These are phyloP conservation scores for Meira nashicola DNA, from an alignment of 1,284 basidiomycete genomes.

Conservation along the genomic window DNA sequence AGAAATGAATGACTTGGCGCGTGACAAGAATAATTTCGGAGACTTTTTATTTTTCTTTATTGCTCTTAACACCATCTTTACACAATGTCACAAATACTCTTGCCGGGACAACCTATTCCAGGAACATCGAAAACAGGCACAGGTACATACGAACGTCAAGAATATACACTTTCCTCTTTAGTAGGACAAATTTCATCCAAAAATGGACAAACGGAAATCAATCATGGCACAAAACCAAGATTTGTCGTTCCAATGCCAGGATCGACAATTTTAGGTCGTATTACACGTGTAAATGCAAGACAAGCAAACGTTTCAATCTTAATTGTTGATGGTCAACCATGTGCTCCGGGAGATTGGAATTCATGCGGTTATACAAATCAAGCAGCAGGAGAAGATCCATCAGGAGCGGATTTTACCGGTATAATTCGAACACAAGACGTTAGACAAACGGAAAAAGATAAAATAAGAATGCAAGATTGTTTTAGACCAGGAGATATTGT, in stretches of 20 bases:
- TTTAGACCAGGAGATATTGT: conserved; percentile 96
- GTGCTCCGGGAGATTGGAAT: conserved; percentile 13
- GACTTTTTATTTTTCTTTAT: too few relatives aligned
- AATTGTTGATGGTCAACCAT: conserved; percentile 81
- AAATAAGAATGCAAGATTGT: conserved; percentile 85
- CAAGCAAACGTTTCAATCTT: conserved; percentile 83
- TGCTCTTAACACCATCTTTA: too few relatives aligned
- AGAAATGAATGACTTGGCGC: not conserved
- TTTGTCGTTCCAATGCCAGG: conserved; percentile 36
- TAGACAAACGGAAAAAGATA: conserved; percentile 79
- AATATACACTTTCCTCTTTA: conserved; percentile 36
- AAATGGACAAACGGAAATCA: conserved; percentile 3
- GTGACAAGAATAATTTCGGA: not conserved
- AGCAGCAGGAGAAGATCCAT: conserved; percentile 46
- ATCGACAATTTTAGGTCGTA: conserved; percentile 62
- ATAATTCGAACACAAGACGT: conserved; percentile 81
- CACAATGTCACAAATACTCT: conserved; percentile 1
- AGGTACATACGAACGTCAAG: conserved; percentile 34
- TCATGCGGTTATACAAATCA: conserved; percentile 38
- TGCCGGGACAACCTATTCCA: conserved; percentile 19
- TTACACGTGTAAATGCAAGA: conserved; percentile 78
- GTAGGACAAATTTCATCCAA: conserved; percentile 29
- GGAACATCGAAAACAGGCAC: conserved; percentile 15
- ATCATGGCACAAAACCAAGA: conserved; percentile 23
- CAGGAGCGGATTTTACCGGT: conserved; percentile 67